phyloP scores from a whole-genome alignment of 192 early-diverging fungal genomes.

The Allomyces macrogynus region DNA sequence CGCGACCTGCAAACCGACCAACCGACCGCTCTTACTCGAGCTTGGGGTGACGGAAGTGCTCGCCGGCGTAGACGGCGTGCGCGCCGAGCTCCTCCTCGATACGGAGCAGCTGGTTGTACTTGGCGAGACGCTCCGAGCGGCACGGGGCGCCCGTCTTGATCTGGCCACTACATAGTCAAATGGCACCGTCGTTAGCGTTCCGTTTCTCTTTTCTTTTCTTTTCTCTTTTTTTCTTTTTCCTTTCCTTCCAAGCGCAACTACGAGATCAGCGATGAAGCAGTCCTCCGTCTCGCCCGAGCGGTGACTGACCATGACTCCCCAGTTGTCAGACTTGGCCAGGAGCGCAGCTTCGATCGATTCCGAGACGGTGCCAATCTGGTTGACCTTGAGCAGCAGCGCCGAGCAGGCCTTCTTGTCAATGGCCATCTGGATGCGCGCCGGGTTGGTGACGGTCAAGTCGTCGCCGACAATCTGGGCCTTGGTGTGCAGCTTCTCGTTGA shows the following conservation, averaged over 20 bases:
- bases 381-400: slow-evolving; percentile 90
- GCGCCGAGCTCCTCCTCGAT: slow-evolving; percentile 94
- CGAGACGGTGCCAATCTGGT: slow-evolving; percentile 94
- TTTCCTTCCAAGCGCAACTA: slow-evolving; percentile 77
- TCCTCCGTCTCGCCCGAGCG: slow-evolving; percentile 98
- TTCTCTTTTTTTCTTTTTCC: no score
- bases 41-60: slow-evolving; percentile 58
- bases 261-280: slow-evolving; percentile 87
- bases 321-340: slow-evolving; percentile 62
- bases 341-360: slow-evolving; percentile 77
- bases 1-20: no score
- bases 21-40: no score
- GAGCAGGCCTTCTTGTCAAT: slow-evolving; percentile 89
- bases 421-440: slow-evolving; percentile 66
- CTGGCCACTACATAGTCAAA: no score
- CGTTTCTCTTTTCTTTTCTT: no score
- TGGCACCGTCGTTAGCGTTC: no score
- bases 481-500: slow-evolving; percentile 28
- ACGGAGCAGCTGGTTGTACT: slow-evolving; percentile 96
- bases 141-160: slow-evolving; percentile 99
- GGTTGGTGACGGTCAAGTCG: slow-evolving; percentile 97
- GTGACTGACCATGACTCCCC: slow-evolving; percentile 99
- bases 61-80: slow-evolving; percentile 82
- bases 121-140: slow-evolving; percentile 88
- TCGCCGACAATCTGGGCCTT: slow-evolving; percentile 90